Conservation (phyloP, 495 filamentous ascomycete species). For the Annulohypoxylon moriforme region DNA sequence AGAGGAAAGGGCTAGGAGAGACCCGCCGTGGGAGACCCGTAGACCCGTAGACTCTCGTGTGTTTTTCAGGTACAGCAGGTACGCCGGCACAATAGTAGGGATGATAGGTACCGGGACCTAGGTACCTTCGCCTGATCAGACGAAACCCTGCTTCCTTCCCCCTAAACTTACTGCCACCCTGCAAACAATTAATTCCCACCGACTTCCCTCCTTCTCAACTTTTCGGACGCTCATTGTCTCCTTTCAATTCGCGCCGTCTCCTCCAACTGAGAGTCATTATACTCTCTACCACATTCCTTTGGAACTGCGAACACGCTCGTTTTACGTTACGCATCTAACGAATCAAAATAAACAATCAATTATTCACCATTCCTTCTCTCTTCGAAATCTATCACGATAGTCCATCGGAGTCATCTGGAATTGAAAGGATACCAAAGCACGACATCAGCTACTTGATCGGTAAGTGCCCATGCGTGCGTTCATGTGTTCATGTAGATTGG, state of each 20-base stretch:
- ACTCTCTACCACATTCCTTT: constrained; percentile 72
- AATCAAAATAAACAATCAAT: constrained; percentile 34
- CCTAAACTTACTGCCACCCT: constrained; percentile 39
- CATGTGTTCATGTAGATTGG: not conserved
- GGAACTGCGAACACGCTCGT: constrained; percentile 53
- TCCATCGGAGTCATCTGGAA: constrained; percentile 12
- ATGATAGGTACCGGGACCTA: no score
- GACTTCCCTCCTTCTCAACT: constrained; percentile 46
- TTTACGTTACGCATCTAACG: constrained; percentile 31
- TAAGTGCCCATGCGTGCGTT: constrained; percentile 25
- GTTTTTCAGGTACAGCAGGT: not conserved
- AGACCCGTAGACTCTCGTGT: constrained; percentile 10
- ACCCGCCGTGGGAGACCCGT: constrained; percentile 28
- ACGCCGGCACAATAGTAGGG: no score
- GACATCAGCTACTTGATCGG: constrained; percentile 17
- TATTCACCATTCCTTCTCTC: constrained; percentile 30
- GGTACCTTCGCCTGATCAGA: not conserved
- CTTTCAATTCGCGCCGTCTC: constrained; percentile 52
- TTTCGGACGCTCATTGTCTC: constrained; percentile 51
- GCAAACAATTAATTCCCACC: constrained; percentile 44
- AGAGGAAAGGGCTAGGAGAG: constrained; percentile 13
- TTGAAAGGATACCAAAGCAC: constrained; percentile 14
- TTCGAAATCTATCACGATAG: constrained; percentile 23
- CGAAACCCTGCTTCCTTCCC: constrained; percentile 16
- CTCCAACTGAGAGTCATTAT: constrained; percentile 62